Evolutionary conservation across 805 yeast genomes (phyloP), one percentile per base, ranked within the genome.

Genomic region (Torulaspora delbrueckii): DNA sequence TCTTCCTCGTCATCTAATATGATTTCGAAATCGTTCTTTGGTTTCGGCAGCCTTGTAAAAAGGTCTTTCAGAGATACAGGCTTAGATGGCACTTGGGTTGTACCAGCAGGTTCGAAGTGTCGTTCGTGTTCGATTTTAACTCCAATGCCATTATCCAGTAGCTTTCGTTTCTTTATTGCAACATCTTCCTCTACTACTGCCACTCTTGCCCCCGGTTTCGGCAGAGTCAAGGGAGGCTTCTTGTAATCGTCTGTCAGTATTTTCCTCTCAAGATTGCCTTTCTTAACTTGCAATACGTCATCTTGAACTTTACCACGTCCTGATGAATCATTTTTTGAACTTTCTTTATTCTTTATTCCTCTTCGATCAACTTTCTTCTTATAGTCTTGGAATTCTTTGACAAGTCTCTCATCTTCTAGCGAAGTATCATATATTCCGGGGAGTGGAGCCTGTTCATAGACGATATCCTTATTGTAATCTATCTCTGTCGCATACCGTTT

Each of bases 401-500:
- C 58, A 47, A 81, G 79, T 2, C 52, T 50, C 10, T 54, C 55
- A 10, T 66, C 65, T 60, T 90, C 97, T n/a, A 75, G 78, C 0
- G 71, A 56, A 0, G 81, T 79, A 56, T 85, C 90, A 60, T 82
- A 86, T 16, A 78, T 65, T 0, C 96, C 96, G 0, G 67, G 70
- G 3, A 72, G 75, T 0, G 95, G 91, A 12, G 65, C 66, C 48
- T 79, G 81, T 56, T 89, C 93, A 56, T 85, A 84, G 0, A 91
- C 87, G 8, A 90, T 79, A 55, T 86, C 96, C 1, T 80, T 84
- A 60, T 84, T 86, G 63, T 86, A 88, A 61, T 90, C 96, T 60
- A 86, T 78, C 48, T 81, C 83, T 27, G 77, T 77, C 19, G 76
- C 70, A 39, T 70, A 73, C 53, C 75, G 75, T 59, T 77, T 78